phyloP scores from a whole-genome alignment of 306 rosid species.

The Quercus mongolica region DNA sequence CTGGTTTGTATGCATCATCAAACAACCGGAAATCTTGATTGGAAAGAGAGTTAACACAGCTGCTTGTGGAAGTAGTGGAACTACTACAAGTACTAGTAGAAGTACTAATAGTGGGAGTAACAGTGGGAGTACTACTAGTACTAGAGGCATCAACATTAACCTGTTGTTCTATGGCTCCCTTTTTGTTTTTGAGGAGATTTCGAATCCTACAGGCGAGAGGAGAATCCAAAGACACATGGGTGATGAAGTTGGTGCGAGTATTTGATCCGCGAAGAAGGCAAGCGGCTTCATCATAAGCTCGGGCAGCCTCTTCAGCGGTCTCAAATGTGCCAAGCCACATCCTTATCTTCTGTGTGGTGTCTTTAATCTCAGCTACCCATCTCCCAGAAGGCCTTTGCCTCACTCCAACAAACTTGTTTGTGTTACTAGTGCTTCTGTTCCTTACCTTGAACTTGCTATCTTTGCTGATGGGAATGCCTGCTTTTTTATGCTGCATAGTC shows the following conservation, averaged over 20 bases:
- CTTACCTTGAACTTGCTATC: conserved; percentile 53
- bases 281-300: conserved; percentile 95
- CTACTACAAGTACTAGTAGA: not conserved
- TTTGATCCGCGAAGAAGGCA: conserved; percentile 92
- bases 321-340: conserved; percentile 99
- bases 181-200: conserved; percentile 59
- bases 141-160: not conserved
- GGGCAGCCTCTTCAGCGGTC: conserved; percentile 94
- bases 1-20: conserved; percentile 68
- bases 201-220: conserved; percentile 81
- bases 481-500: conserved; percentile 12
- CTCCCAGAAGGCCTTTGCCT: conserved; percentile 98
- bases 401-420: conserved; percentile 83
- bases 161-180: conserved; percentile 23
- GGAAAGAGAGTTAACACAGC: conserved; percentile 7
- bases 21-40: conserved; percentile 26
- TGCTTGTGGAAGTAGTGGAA: conserved; percentile 11
- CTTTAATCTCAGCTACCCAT: conserved; percentile 99
- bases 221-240: conserved; percentile 73
- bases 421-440: conserved; percentile 32
- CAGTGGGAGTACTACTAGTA: conserved; percentile 2
- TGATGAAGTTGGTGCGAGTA: conserved; percentile 80
- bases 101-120: conserved; percentile 1
- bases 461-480: conserved; percentile 24
- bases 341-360: conserved; percentile 85